These are phyloP conservation scores for Suhomyces ambrosiae DNA, from an alignment of 1,139 yeast genomes.

Conservation along the genomic window DNA sequence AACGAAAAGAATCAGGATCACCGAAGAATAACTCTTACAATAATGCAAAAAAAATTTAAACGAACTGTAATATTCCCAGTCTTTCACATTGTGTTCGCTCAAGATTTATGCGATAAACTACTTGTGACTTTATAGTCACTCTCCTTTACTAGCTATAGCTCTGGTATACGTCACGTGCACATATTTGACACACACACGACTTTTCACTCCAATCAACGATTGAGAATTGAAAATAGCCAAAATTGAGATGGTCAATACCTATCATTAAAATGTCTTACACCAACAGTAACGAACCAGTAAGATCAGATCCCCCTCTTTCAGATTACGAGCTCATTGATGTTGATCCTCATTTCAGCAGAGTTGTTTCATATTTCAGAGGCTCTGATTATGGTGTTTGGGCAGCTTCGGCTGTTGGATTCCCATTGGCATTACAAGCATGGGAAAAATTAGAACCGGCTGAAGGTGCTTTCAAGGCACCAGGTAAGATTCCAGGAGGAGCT, in stretches of 20 bases:
- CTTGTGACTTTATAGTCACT: too few species aligned
- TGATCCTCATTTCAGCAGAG: conserved; percentile 77
- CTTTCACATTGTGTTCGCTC: too few species aligned
- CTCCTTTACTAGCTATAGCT: too few species aligned
- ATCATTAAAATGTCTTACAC: conserved; percentile 41
- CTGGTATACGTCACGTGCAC: conserved; percentile 7
- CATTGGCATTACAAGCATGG: conserved; percentile 60
- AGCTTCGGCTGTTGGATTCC: conserved; percentile 63
- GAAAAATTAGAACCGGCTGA: conserved; percentile 65
- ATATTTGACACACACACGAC: conserved; percentile 10
- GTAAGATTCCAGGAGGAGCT: conserved; percentile 56
- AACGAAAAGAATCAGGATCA: too few species aligned
- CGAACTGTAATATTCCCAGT: too few species aligned
- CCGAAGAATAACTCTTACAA: too few species aligned
- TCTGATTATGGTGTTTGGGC: conserved; percentile 71
- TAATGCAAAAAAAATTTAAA: too few species aligned
- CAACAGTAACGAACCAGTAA: conserved; percentile 44
- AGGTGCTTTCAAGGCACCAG: conserved; percentile 59
- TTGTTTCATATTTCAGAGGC: conserved; percentile 70
- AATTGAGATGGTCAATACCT: conserved; percentile 13
- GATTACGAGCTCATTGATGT: conserved; percentile 66
- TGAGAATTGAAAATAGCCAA: conserved; percentile 26
- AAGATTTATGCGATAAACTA: too few species aligned
- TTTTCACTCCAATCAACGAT: conserved; percentile 33
- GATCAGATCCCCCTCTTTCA: conserved; percentile 46